Base-by-base conservation (phyloP, 352 stramenopile genomes). In the Globisporangium perplexum region DNA sequence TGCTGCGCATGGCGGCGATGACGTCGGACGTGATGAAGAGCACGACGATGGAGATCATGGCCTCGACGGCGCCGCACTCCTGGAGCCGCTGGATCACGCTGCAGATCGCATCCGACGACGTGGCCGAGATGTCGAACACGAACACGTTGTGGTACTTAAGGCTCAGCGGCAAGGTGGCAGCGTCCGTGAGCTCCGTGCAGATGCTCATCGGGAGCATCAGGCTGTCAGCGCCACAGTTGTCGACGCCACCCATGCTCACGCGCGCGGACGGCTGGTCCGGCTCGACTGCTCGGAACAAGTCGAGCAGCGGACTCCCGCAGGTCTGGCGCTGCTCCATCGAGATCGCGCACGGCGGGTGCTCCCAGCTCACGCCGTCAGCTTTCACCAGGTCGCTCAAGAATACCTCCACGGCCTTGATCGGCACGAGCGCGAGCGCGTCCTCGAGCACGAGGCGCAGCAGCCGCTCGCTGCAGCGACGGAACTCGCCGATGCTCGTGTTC, bases 391-490 rank as follows among this genome's bases (percentile, higher is more conserved):
- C 64, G 2, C 47, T 61, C 2, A 69, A 50, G 20, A 62, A 65
- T 14, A 71, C 57, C 38, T 68, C 55, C 15, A 77, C 65, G 15
- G 66, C 54, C 35, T 71, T 62, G 23, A 71, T 57, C 4, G 65
- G 66, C 50, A 77, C 66, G 28, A 68, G 52, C 14, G 67, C 49
- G 26, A 88, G 51, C 1, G 69, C 69, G 53, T 88, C 74, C 55
- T 88, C 77, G 35, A 88, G 60, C 18, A 86, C 45, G 3, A 86
- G 63, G 7, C 77, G 70, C 52, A 83, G 66, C 6, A 86, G 45
- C 0, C 77, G 74, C 23, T 78, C 60, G 18, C 56, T 66, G 10
- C 53, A 64, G 23, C 72, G 77, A 6, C 54, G 62, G 41, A 83
- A 83, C 43, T 81, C 67, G 49, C 31, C 54, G 22, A 60, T 41